These are phyloP conservation scores for Candida namnaoensis DNA, from an alignment of 805 yeast genomes.

Conservation along the genomic window DNA sequence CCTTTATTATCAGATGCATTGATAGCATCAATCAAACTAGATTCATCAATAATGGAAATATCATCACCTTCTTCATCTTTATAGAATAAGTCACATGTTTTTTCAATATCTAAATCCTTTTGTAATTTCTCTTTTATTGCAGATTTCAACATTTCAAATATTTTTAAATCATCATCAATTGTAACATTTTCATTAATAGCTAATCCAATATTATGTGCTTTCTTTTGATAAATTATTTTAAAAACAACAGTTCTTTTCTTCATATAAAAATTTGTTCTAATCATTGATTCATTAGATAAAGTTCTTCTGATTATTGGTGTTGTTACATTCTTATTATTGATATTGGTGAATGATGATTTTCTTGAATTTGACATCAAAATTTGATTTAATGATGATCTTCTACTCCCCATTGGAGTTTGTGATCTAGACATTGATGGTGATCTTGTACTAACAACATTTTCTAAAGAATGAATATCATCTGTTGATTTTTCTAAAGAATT, in stretches of 20 bases:
- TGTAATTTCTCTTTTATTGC: constrained; percentile 17
- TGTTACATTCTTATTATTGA: constrained; percentile 5
- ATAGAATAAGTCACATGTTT: constrained; percentile 23
- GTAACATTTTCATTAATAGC: constrained; percentile 12
- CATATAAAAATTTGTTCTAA: constrained; percentile 13
- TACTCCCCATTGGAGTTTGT: constrained; percentile 10
- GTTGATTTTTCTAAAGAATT: constrained; percentile 20
- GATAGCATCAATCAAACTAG: constrained; percentile 23
- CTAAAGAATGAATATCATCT: constrained; percentile 17
- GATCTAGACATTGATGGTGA: constrained; percentile 16
- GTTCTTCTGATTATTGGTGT: constrained; percentile 5
- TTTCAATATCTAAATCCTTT: constrained; percentile 2
- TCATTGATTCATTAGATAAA: constrained; percentile 14
- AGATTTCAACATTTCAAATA: constrained; percentile 12
- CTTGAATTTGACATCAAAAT: constrained; percentile 10
- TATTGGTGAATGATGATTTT: constrained; percentile 10
- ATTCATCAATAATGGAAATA: constrained; percentile 22
- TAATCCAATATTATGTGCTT: constrained; percentile 16
- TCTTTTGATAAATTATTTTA: constrained; percentile 8
- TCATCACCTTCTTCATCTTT: constrained; percentile 29
- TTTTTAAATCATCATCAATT: constrained; percentile 11
- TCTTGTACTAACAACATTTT: constrained; percentile 9
- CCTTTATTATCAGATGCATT: constrained; percentile 5
- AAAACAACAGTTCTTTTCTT: constrained; percentile 11
- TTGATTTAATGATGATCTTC: constrained; percentile 14